Evolutionary conservation across 2,329 filamentous ascomycete genomes (phyloP).

Genomic region (Botryosphaeria dothidea): DNA sequence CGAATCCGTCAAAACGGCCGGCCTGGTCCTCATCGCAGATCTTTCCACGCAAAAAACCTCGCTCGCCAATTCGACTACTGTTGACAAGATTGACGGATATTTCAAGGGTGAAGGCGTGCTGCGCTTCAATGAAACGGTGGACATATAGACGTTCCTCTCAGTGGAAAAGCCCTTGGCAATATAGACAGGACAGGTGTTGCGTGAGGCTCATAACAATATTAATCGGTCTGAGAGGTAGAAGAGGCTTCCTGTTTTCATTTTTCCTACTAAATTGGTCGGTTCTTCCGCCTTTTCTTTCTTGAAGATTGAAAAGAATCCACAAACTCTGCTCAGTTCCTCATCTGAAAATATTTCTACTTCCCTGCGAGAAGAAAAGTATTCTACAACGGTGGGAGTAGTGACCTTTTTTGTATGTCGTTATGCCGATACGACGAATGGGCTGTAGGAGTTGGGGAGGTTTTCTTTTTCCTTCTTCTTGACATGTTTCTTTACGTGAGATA

Average conservation of each 20-base stretch:
- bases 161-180: not conserved
- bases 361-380: not conserved
- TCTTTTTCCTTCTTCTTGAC: too few relatives aligned
- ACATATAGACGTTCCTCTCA: constrained; percentile 29
- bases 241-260: not conserved
- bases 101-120: constrained; percentile 84
- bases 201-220: not conserved
- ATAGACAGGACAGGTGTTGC: not conserved
- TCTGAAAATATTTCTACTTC: not conserved
- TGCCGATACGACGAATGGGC: not conserved
- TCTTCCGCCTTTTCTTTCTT: not conserved
- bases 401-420: not conserved
- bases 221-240: not conserved
- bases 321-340: not conserved
- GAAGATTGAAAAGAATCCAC: not conserved
- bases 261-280: not conserved
- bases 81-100: constrained; percentile 83
- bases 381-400: too few relatives aligned
- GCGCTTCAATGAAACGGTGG: constrained; percentile 87
- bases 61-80: constrained; percentile 60
- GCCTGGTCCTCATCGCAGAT: constrained; percentile 88
- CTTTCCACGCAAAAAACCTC: constrained; percentile 62
- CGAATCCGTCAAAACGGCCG: constrained; percentile 91
- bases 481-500: too few relatives aligned
- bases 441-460: too few relatives aligned